A percentile compares a stretch with the other conserved stretches of the same genome.
Evolutionary conservation across 2,329 filamentous ascomycete genomes (phyloP).

Genomic region (Fusarium foetens): DNA sequence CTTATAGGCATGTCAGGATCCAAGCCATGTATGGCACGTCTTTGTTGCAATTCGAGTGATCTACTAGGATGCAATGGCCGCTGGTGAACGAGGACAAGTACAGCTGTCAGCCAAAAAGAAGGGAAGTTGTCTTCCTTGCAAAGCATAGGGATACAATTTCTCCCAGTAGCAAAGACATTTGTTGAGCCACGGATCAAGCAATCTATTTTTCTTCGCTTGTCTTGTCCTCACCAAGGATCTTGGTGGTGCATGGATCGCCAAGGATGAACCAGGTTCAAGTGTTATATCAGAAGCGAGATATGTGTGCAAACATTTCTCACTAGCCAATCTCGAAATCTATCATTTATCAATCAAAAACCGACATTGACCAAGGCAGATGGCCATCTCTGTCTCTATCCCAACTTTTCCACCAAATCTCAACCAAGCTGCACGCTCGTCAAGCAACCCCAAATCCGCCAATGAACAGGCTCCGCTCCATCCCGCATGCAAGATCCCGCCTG

Average conservation of each 20-base stretch:
- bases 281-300: not conserved
- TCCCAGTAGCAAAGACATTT: not conserved
- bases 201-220: too few species aligned
- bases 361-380: too few species aligned
- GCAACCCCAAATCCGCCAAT: not conserved
- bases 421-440: not conserved
- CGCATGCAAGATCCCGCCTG: slow-evolving; percentile 24
- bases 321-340: not conserved
- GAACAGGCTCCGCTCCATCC: slow-evolving; percentile 4
- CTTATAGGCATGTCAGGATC: too few species aligned
- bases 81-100: not conserved
- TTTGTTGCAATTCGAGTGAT: slow-evolving; percentile 1
- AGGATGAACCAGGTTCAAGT: not conserved
- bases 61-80: not conserved
- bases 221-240: not conserved
- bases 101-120: not conserved
- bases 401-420: not conserved
- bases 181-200: not conserved
- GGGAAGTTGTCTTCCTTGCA: too few species aligned
- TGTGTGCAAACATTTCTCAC: not conserved
- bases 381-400: not conserved
- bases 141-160: not conserved
- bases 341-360: not conserved
- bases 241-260: not conserved
- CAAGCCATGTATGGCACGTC: not conserved